These are phyloP conservation scores for Gonium pectorale DNA, from an alignment of 139 green algal species.

Conservation along the genomic window DNA sequence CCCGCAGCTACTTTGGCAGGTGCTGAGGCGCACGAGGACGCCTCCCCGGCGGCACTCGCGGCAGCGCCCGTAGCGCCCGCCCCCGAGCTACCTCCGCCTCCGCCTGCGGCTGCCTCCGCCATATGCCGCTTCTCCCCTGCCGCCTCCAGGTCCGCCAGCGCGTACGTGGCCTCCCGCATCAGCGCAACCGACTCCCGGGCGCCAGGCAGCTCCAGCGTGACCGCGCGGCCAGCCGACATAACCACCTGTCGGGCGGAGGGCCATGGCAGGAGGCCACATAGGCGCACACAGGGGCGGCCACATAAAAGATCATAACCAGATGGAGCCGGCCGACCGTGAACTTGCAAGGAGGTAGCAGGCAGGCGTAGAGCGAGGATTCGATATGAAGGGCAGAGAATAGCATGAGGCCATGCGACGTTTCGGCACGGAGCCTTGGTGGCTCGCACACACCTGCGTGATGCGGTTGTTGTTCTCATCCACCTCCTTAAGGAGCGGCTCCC, in stretches of 20 bases:
- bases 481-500: slow-evolving; percentile 53
- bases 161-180: slow-evolving; percentile 48
- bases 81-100: neutral
- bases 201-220: neutral
- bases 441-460: neutral
- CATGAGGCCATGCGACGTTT: too few relatives aligned
- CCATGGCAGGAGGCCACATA: neutral
- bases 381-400: too few relatives aligned
- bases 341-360: too few relatives aligned
- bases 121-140: neutral
- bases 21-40: too few relatives aligned
- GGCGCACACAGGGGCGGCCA: too few relatives aligned
- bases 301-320: too few relatives aligned
- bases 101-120: neutral
- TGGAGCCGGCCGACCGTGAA: too few relatives aligned
- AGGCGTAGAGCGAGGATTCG: too few relatives aligned
- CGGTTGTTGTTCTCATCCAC: slow-evolving; percentile 34
- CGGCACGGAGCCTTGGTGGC: too few relatives aligned
- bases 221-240: neutral
- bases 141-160: slow-evolving; percentile 45
- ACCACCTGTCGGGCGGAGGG: neutral
- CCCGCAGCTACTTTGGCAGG: neutral
- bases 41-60: neutral
- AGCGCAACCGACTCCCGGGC: slow-evolving; percentile 16
- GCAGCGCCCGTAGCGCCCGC: neutral